Conservation (phyloP, 345 rosid species). For the Rhodomyrtus tomentosa region DNA sequence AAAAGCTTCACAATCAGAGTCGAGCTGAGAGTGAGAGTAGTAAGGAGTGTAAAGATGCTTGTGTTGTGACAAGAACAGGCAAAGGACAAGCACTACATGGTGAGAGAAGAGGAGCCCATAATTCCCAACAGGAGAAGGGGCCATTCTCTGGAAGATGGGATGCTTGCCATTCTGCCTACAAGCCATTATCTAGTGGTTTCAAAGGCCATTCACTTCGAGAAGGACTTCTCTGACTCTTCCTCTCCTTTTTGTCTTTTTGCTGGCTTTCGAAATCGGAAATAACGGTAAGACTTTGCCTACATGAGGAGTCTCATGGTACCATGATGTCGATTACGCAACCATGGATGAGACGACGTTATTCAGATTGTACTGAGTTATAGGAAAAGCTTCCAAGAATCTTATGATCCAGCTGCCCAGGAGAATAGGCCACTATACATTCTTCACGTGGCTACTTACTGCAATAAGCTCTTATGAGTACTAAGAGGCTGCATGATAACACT, state of each 20-base stretch:
- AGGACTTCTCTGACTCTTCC: neutral
- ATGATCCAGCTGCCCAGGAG: neutral
- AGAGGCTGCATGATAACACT: no score
- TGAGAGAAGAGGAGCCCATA: neutral
- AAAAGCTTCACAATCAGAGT: neutral
- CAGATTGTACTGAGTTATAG: neutral
- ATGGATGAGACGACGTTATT: neutral
- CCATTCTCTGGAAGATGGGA: slow-evolving; percentile 22
- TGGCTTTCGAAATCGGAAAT: neutral
- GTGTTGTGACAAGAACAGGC: neutral
- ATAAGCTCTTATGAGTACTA: neutral
- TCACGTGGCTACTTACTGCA: neutral
- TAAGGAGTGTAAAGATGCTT: neutral
- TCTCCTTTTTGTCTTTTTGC: neutral
- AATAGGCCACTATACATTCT: neutral
- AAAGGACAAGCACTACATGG: neutral
- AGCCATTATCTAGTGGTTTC: slow-evolving; percentile 4
- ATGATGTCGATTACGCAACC: neutral
- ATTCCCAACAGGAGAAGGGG: slow-evolving; percentile 7
- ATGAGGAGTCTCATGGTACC: neutral
- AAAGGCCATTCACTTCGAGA: neutral
- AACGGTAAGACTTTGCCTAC: neutral
- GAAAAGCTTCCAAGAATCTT: neutral
- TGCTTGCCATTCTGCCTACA: slow-evolving; percentile 22
- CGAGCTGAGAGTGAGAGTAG: neutral